Evolutionary conservation across 2,329 filamentous ascomycete species (phyloP).

Genomic region (Trichoderma gracile): DNA sequence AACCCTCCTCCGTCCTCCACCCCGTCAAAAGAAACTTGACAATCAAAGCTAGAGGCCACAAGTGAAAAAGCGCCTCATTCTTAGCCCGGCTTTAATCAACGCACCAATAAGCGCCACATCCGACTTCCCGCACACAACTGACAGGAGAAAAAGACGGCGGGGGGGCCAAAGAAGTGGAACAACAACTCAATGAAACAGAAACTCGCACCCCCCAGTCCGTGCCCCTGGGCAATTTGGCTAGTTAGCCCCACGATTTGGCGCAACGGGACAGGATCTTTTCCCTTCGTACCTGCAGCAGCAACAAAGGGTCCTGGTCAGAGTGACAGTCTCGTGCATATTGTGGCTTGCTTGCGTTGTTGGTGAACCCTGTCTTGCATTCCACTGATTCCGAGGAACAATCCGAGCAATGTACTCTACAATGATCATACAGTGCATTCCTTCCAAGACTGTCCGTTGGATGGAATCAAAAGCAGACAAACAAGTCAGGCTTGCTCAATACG

Average conservation of each 20-base stretch:
- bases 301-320: not conserved
- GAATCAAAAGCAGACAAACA: not conserved
- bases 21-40: not conserved
- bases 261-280: not conserved
- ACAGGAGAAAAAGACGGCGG: not conserved
- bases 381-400: not conserved
- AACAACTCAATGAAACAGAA: slow-evolving; percentile 1
- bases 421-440: not conserved
- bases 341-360: not conserved
- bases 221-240: slow-evolving; percentile 23
- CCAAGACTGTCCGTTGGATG: not conserved
- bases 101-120: slow-evolving; percentile 20
- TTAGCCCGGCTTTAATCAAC: not conserved
- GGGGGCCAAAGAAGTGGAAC: too few relatives aligned
- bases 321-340: slow-evolving; percentile 2
- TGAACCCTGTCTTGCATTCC: too few relatives aligned
- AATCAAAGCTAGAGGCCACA: slow-evolving; percentile 8
- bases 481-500: not conserved
- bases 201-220: not conserved
- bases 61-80: not conserved
- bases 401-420: slow-evolving; percentile 1
- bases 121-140: slow-evolving; percentile 8
- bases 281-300: slow-evolving; percentile 15
- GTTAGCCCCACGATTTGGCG: slow-evolving; percentile 2
- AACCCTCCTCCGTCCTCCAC: not conserved